These are phyloP conservation scores for Ustilago vetiveriae DNA, from an alignment of 1,284 basidiomycete genomes.

Conservation along the genomic window DNA sequence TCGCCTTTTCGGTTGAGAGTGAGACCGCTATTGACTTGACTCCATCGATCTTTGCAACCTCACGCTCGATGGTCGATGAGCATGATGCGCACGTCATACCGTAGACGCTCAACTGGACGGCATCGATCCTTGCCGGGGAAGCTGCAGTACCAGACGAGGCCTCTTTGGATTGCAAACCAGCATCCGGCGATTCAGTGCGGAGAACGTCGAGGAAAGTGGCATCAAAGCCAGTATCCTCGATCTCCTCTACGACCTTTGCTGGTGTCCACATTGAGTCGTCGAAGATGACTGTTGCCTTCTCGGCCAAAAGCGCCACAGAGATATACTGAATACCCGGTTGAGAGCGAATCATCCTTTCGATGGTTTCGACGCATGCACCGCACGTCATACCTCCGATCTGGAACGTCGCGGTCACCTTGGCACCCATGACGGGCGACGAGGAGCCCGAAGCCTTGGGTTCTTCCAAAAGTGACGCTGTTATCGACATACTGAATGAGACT, in stretches of 20 bases:
- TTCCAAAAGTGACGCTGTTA: constrained; percentile 16
- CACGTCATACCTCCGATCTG: constrained; percentile 91
- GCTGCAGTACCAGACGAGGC: background rate
- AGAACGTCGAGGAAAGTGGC: constrained; percentile 68
- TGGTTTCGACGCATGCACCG: constrained; percentile 89
- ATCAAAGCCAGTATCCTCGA: constrained; percentile 91
- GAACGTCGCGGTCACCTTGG: constrained; percentile 71
- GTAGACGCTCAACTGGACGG: constrained; percentile 75
- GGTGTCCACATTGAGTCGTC: constrained; percentile 81
- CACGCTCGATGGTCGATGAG: constrained; percentile 79
- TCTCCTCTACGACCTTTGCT: constrained; percentile 78
- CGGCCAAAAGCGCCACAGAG: constrained; percentile 91
- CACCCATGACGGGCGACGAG: constrained; percentile 3
- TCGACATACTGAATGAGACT: no score
- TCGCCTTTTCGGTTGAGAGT: constrained; percentile 56
- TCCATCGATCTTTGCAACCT: constrained; percentile 74
- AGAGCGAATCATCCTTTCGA: constrained; percentile 85
- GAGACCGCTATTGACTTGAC: constrained; percentile 52
- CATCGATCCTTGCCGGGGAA: no score
- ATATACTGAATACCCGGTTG: constrained; percentile 86
- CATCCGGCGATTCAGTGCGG: constrained; percentile 16
- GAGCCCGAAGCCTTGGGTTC: constrained; percentile 23
- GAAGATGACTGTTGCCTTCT: constrained; percentile 89
- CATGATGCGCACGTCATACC: constrained; percentile 91
- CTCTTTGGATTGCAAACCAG: constrained; percentile 2